A percentile compares a stretch with the other conserved stretches of the same genome.
These are phyloP conservation scores for Aspergillus sp. DNA, from an alignment of 2,329 filamentous ascomycete species.

Conservation along the genomic window DNA sequence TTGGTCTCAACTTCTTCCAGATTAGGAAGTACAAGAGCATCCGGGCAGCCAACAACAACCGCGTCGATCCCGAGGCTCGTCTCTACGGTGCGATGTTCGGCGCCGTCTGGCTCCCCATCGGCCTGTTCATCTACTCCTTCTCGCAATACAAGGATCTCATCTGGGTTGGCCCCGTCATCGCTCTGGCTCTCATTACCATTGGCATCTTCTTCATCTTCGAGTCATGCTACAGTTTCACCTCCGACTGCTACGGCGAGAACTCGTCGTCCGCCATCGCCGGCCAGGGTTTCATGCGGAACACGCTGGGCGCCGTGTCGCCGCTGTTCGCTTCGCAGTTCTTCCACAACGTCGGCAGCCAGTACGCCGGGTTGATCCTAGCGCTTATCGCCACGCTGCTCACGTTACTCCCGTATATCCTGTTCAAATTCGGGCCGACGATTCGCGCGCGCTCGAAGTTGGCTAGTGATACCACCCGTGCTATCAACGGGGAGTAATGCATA, in stretches of 20 bases:
- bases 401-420: constrained; percentile 24
- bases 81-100: constrained; percentile 45
- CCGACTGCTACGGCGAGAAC: constrained; percentile 45
- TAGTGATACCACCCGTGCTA: neutral
- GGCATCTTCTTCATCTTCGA: constrained; percentile 46
- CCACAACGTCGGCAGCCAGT: constrained; percentile 46
- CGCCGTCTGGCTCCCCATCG: constrained; percentile 41
- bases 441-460: constrained; percentile 26
- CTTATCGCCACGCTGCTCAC: constrained; percentile 36
- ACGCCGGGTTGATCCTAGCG: constrained; percentile 43
- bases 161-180: constrained; percentile 45
- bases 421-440: constrained; percentile 21
- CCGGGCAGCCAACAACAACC: constrained; percentile 23
- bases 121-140: constrained; percentile 48
- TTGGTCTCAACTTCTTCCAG: constrained; percentile 43
- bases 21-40: constrained; percentile 44
- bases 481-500: neutral
- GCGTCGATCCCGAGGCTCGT: constrained; percentile 39
- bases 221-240: constrained; percentile 42
- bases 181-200: constrained; percentile 43
- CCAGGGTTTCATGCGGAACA: constrained; percentile 47
- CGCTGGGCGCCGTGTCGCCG: constrained; percentile 45
- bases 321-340: constrained; percentile 48
- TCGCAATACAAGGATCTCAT: constrained; percentile 43
- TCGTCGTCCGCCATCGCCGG: constrained; percentile 39